These are phyloP conservation scores for Hypoxylon sp. DNA, from an alignment of 2,329 filamentous ascomycete species.

Conservation along the genomic window DNA sequence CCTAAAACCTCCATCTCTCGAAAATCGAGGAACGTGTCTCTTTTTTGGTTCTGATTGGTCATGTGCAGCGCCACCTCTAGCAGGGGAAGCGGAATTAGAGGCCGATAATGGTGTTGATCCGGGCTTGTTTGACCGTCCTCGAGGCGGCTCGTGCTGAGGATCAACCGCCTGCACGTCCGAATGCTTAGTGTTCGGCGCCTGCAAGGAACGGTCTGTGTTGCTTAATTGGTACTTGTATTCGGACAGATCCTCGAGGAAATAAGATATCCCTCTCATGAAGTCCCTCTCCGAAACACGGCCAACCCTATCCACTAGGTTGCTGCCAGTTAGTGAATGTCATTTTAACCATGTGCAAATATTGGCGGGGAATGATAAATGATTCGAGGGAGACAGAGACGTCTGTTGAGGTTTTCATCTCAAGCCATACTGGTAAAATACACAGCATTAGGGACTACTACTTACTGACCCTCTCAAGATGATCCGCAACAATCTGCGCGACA, in stretches of 20 bases:
- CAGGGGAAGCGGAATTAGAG: conserved; percentile 1
- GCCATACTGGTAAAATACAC: no score
- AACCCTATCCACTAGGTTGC: conserved; percentile 38
- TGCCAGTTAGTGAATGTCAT: conserved; percentile 16
- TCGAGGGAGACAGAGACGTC: not conserved
- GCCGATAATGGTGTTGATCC: not conserved
- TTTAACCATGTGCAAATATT: not conserved
- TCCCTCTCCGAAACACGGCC: conserved; percentile 46
- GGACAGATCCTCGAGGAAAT: conserved; percentile 46
- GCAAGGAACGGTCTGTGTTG: conserved; percentile 30
- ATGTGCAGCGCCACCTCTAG: not conserved
- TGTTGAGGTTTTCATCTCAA: not conserved
- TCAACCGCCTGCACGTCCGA: conserved; percentile 36
- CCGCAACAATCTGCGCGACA: conserved; percentile 69
- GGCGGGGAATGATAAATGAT: not conserved
- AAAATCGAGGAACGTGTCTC: conserved; percentile 30
- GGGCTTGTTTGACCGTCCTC: conserved; percentile 20
- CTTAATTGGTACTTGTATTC: conserved; percentile 46
- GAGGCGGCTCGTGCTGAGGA: conserved; percentile 32
- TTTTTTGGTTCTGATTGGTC: not conserved
- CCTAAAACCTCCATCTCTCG: conserved; percentile 18
- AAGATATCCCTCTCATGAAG: conserved; percentile 46
- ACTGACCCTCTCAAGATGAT: conserved; percentile 71
- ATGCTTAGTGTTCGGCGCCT: conserved; percentile 9
- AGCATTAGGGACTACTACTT: conserved; percentile 21